These are phyloP conservation scores for Viola odorata DNA, from an alignment of 345 rosid species.

Conservation along the genomic window DNA sequence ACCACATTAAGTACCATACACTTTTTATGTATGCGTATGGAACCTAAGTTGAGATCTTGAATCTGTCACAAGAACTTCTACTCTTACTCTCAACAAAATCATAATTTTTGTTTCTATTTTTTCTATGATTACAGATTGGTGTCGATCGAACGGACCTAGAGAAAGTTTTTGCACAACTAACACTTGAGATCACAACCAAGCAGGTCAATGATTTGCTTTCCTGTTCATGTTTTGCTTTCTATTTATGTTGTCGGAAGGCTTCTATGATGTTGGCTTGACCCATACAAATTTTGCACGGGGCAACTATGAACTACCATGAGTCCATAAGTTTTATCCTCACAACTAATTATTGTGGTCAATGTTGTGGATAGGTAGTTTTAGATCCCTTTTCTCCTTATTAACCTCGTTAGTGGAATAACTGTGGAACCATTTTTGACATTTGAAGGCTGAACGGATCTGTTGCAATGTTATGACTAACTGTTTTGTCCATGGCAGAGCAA, in stretches of 20 bases:
- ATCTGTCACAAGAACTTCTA: too few relatives aligned
- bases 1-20: neutral
- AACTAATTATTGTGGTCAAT: too few relatives aligned
- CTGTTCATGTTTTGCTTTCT: neutral
- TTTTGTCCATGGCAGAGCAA: neutral
- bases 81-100: too few relatives aligned
- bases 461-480: neutral
- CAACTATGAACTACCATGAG: neutral
- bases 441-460: neutral
- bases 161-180: constrained; percentile 76
- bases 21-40: too few relatives aligned
- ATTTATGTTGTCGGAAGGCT: neutral
- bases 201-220: constrained; percentile 43
- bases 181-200: constrained; percentile 76
- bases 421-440: neutral
- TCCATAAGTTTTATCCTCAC: too few relatives aligned
- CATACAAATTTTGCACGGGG: neutral
- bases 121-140: constrained; percentile 52
- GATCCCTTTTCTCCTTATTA: neutral
- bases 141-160: constrained; percentile 62
- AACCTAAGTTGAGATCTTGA: too few relatives aligned
- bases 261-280: neutral
- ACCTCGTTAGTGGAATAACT: neutral
- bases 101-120: neutral
- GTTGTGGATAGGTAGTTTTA: too few relatives aligned